A percentile compares a stretch with the other conserved stretches of the same genome.
phyloP scores from a whole-genome alignment of 768 basidiomycete genomes.

The Boletus vermiculosoides region DNA sequence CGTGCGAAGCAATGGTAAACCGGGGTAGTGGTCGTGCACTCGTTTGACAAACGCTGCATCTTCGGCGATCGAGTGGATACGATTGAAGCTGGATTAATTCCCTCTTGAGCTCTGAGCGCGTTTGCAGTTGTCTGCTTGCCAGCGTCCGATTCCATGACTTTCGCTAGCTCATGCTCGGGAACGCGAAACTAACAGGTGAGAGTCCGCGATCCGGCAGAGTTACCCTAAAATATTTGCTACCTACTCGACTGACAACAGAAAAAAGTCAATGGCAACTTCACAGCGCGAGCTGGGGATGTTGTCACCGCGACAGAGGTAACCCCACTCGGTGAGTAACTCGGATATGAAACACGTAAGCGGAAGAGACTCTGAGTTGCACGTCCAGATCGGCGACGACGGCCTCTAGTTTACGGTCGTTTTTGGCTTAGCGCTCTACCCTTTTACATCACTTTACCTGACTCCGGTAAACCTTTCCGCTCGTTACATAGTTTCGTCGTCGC shows the following conservation, averaged over 20 bases:
- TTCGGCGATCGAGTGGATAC: slow-evolving; percentile 80
- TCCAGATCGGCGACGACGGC: background rate
- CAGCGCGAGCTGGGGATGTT: background rate
- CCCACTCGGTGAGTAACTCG: background rate
- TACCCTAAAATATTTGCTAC: background rate
- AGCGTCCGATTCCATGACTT: too few species aligned
- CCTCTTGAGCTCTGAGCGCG: slow-evolving; percentile 54
- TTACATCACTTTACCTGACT: slow-evolving; percentile 5
- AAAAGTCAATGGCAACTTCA: background rate
- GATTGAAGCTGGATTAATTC: slow-evolving; percentile 84
- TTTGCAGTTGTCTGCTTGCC: slow-evolving; percentile 14
- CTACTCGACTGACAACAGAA: background rate
- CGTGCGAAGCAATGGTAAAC: slow-evolving; percentile 57
- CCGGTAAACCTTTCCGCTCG: slow-evolving; percentile 12
- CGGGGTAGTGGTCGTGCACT: slow-evolving; percentile 47
- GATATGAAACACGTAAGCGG: slow-evolving; percentile 4
- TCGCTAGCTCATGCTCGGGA: background rate
- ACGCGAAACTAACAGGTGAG: too few species aligned
- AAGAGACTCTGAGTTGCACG: background rate
- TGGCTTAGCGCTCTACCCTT: background rate
- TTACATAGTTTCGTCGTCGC: slow-evolving; percentile 8
- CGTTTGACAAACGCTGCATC: slow-evolving; percentile 69
- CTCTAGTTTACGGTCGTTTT: background rate
- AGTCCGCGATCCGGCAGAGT: background rate
- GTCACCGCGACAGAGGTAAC: slow-evolving; percentile 8